Conservation (phyloP, 352 stramenopile species). For the Pythium pyrilobum region DNA sequence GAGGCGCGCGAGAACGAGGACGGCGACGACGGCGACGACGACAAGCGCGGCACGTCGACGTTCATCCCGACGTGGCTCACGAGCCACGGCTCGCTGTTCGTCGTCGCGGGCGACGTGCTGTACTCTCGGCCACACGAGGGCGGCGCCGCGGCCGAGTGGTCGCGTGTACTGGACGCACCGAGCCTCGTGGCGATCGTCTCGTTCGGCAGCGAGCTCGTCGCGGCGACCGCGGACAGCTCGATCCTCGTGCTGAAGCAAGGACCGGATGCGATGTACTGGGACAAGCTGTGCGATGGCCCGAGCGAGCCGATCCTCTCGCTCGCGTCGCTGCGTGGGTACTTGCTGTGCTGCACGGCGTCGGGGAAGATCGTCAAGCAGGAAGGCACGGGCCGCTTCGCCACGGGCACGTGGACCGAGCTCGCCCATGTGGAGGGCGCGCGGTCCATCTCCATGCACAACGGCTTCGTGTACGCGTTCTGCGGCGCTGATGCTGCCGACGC, state of each 20-base stretch:
- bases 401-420: constrained; percentile 53
- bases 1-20: constrained; percentile 5
- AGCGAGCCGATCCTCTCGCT: constrained; percentile 44
- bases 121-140: constrained; percentile 64
- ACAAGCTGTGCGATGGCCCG: constrained; percentile 43
- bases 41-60: constrained; percentile 14
- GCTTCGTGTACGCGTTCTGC: constrained; percentile 56
- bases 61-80: constrained; percentile 70
- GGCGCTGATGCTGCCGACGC: background rate
- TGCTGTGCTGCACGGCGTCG: constrained; percentile 55
- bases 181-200: constrained; percentile 62
- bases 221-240: constrained; percentile 40
- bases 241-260: constrained; percentile 50
- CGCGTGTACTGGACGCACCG: constrained; percentile 28
- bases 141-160: constrained; percentile 33
- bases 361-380: constrained; percentile 69
- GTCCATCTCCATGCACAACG: constrained; percentile 67
- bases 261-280: constrained; percentile 34
- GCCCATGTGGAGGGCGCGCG: constrained; percentile 32
- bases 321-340: constrained; percentile 51
- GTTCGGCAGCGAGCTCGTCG: constrained; percentile 70
- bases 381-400: constrained; percentile 53
- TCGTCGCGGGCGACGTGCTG: constrained; percentile 47
- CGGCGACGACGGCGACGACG: constrained; percentile 8
- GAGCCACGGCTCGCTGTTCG: constrained; percentile 68